Base-by-base conservation (phyloP, 2,329 filamentous ascomycete genomes). In the Pestalotiopsis sp. region DNA sequence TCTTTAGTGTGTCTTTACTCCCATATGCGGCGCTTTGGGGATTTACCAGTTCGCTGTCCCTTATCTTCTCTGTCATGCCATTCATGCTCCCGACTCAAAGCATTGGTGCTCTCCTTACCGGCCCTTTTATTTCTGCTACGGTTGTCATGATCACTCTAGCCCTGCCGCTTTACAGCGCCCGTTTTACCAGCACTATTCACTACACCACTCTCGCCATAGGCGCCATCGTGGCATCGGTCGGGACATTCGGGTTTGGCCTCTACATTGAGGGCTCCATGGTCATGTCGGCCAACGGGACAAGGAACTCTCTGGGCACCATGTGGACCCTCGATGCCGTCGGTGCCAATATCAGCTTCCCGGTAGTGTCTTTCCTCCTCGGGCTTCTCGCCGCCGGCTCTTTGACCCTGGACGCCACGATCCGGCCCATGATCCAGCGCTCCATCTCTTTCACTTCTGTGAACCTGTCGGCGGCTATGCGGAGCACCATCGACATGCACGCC, bases 371-470 rank as follows among this genome's bases (percentile, higher is more conserved):
- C 52, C 76, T 84, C 3, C 78, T 87, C 0, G 85, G 81, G 9
- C 76, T 86, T 9, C 75, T 86, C 0, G 84, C 84, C 0, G 80
- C 79, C 0, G 84, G 83, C 22, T 75, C 76, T 0, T 74, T 79
- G 30, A 71, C 78, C 2, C 75, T 86, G 5, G 81, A 84, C 65
- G 77, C 78, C 2, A 79, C 81, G 0, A 77, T 79, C 2, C 75
- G 77, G 3, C 83, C 84, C 1, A 73, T 84, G 30, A 78, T 87
- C 58, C 77, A 78, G 30, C 78, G 80, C n/a, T 86, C 83, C 39
- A 82, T 84, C 7, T 81, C 81, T 59, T 86, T 84, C 69, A 86
- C 84, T 0, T 82, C 80, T 3, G 78, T 82, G 5, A 86, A 80
- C 72, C 77, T 86, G 26, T 77, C 77, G n/a, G 76, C 81, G 13